A percentile compares a stretch with the other conserved stretches of the same genome.
phyloP scores from a whole-genome alignment of 2,329 filamentous ascomycete species.

The Lasiodiplodia gonubiensis region DNA sequence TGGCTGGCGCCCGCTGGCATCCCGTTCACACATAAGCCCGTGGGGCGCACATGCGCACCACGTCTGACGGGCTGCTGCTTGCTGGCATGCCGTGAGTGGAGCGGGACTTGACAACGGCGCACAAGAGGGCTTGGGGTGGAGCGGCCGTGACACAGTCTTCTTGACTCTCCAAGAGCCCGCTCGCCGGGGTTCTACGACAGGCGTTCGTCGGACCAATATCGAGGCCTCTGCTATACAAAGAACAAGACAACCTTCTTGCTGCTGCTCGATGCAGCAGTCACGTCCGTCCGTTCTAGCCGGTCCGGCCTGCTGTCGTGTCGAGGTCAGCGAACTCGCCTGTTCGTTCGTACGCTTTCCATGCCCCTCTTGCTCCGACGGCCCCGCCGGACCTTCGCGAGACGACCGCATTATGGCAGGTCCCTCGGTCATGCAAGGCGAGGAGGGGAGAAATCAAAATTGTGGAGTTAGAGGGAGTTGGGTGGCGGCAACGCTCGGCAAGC shows the following conservation, averaged over 20 bases:
- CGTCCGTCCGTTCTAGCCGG: not conserved
- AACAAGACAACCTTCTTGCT: not conserved
- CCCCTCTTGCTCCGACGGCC: not conserved
- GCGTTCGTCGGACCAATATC: slow-evolving; percentile 17
- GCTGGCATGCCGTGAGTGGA: slow-evolving; percentile 8
- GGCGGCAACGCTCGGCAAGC: slow-evolving; percentile 4
- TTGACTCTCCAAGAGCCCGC: not conserved
- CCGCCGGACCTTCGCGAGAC: not conserved
- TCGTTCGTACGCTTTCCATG: not conserved
- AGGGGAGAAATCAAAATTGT: not conserved
- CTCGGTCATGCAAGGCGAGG: not conserved
- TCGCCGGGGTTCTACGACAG: slow-evolving; percentile 7
- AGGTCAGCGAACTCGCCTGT: not conserved
- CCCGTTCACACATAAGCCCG: slow-evolving; percentile 19
- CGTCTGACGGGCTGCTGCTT: slow-evolving; percentile 17
- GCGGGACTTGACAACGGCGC: slow-evolving; percentile 10
- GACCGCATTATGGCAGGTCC: not conserved
- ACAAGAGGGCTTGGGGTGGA: not conserved
- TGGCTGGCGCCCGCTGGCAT: not conserved
- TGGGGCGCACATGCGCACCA: slow-evolving; percentile 20
- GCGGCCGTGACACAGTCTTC: not conserved
- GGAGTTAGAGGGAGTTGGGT: not conserved
- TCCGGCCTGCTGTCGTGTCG: not conserved
- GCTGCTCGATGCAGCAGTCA: slow-evolving; percentile 1
- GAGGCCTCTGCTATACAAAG: slow-evolving; percentile 22